Base-by-base conservation (phyloP, 176 grass and related monocot species). In the Chrysopogon serrulatus region DNA sequence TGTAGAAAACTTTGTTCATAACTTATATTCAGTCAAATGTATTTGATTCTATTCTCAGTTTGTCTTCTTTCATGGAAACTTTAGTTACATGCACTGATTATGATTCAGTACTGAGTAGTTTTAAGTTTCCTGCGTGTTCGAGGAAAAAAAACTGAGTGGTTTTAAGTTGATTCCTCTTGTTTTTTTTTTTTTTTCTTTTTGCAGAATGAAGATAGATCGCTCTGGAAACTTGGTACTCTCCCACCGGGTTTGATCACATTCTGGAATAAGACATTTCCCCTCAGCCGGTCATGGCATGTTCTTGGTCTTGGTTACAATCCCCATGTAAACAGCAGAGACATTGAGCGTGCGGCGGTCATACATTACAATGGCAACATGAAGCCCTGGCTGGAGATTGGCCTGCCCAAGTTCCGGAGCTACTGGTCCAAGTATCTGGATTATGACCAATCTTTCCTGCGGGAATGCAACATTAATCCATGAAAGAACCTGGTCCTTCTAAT, bases 281-380 rank as follows among this genome's bases (percentile, higher is more conserved):
- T 94, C 8, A 84, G 86, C 53, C 87, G 54, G 28, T 86, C 77
- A 36, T 97, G 87, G 87, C 94, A 97, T 65, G 77, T 92, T 78
- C 85, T 97, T 27, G 94, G 94, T 43, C 87, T 97, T 26, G 94
- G 94, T 34, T 97, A 94, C 68, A 92, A 94, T 45, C 94, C 94
- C 15, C 90, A 94, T 82, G 65, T 97, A 30, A 90, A 83, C 68
- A 80, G 73, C 65, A 84, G 81, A 57, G 92, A 94, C 10, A 77
- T 97, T 21, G 90, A 90, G 41, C 69, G 44, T 61, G 90, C 92
- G 0, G 92, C 90, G 0, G 94, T 94, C 27, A 85, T 97, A 44
- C 94, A 97, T 83, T 97, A 97, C 72, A 94, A 94, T 53, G 94
- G 94, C 47, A 97, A 97, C 48, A 81, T 92, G 94, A 97, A 97